A percentile compares a stretch with the other conserved stretches of the same genome.
These are phyloP conservation scores for Gilbertella persicaria DNA, from an alignment of 371 early-diverging fungal genomes.

Conservation along the genomic window DNA sequence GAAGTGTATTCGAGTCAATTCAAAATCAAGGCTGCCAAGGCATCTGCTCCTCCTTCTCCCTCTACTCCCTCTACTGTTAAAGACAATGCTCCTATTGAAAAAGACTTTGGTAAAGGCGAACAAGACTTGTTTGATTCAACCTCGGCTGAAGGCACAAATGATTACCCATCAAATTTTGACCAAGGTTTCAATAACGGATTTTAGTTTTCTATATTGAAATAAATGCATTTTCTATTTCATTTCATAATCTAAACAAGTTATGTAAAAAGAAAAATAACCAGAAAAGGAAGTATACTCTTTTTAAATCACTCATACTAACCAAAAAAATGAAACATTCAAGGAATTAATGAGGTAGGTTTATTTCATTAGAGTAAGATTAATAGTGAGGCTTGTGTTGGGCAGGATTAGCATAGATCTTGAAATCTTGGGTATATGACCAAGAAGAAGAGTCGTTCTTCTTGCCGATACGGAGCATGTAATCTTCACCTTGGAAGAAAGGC, in stretches of 20 bases:
- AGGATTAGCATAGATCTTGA: neutral
- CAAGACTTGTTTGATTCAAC: no score
- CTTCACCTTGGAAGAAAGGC: neutral
- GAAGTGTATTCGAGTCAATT: neutral
- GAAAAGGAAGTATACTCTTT: no score
- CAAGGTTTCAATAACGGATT: no score
- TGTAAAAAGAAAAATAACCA: no score
- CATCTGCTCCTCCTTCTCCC: neutral
- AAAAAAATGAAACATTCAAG: neutral
- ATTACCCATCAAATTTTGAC: no score
- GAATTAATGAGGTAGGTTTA: neutral
- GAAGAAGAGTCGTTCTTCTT: neutral
- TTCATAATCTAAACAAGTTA: no score
- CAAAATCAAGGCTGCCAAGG: neutral
- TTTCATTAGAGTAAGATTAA: neutral
- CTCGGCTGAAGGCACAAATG: no score
- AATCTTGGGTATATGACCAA: constrained; percentile 8
- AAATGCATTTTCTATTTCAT: no score
- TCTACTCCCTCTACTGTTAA: neutral
- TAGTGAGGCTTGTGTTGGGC: neutral
- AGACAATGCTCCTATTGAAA: no score
- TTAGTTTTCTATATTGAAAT: no score
- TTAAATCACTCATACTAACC: no score
- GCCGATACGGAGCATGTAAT: constrained; percentile 4
- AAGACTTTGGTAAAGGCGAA: no score